These are phyloP conservation scores for Arthrinium puccinioides DNA, from an alignment of 2,329 filamentous ascomycete genomes.

Conservation along the genomic window DNA sequence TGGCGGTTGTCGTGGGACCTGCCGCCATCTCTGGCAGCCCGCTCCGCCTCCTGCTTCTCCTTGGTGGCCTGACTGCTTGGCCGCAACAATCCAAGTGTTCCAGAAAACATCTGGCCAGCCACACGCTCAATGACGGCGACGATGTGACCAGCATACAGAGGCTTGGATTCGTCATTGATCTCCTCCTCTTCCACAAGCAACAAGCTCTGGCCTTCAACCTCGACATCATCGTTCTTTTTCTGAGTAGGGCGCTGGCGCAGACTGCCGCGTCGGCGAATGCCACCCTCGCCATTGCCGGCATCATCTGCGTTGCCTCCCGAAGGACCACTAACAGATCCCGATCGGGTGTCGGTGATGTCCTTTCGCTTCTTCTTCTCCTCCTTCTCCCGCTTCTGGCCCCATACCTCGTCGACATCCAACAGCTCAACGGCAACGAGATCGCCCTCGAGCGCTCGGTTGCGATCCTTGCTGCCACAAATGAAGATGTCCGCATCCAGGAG, in stretches of 20 bases:
- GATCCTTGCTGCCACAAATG: conserved; percentile 98
- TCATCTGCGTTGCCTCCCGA: conserved; percentile 55
- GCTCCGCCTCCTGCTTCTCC: conserved; percentile 97
- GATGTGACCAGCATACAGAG: conserved; percentile 91
- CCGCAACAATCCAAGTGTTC: conserved; percentile 84
- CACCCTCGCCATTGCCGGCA: conserved; percentile 63
- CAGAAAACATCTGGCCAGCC: conserved; percentile 98
- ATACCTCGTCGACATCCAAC: conserved; percentile 95
- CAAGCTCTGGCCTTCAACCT: conserved; percentile 95
- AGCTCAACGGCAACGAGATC: conserved; percentile 94
- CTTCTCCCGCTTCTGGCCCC: conserved; percentile 97
- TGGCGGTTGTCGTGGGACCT: conserved; percentile 74
- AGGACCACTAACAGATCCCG: conserved; percentile 65
- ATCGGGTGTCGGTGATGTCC: conserved; percentile 89
- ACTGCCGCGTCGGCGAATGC: conserved; percentile 87
- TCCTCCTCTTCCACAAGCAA: conserved; percentile 97
- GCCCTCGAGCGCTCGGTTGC: conserved; percentile 92
- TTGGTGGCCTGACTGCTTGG: conserved; percentile 98
- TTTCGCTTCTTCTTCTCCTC: conserved; percentile 99
- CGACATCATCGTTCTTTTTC: conserved; percentile 99
- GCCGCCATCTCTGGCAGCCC: conserved; percentile 78
- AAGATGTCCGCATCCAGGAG: conserved; percentile 95
- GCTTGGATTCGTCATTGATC: conserved; percentile 97
- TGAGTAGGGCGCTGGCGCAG: conserved; percentile 93
- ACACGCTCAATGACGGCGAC: conserved; percentile 97